Percentiles rank a stretch among this genome's conserved stretches.
These are phyloP conservation scores for Sporobolomyces phaffii DNA, from an alignment of 768 basidiomycete species.

Conservation along the genomic window DNA sequence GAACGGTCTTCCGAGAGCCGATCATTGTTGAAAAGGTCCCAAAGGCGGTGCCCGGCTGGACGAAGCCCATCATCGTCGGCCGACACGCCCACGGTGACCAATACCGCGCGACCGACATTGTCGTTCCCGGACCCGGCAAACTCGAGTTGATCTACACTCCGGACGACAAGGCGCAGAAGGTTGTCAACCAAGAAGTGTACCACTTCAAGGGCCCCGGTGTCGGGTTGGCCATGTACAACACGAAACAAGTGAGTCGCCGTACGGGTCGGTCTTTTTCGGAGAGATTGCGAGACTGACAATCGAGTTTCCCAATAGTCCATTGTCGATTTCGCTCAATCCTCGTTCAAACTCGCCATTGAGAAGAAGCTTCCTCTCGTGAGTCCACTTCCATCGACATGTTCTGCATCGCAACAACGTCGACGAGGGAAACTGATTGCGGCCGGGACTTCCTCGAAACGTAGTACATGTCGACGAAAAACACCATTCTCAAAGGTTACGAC, in stretches of 20 bases:
- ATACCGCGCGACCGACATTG: conserved; percentile 89
- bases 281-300: too few relatives aligned
- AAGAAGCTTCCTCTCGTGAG: conserved; percentile 51
- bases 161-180: conserved; percentile 53
- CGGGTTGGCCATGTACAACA: conserved; percentile 89
- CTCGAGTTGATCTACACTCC: conserved; percentile 88
- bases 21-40: conserved; percentile 88
- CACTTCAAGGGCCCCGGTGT: conserved; percentile 90
- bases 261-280: too few relatives aligned
- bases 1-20: conserved; percentile 97
- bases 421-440: too few relatives aligned
- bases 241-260: conserved; percentile 63
- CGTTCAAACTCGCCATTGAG: conserved; percentile 86
- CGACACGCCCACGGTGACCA: conserved; percentile 95
- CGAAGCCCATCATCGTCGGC: conserved; percentile 91
- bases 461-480: conserved; percentile 99
- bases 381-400: neutral
- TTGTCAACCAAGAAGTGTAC: conserved; percentile 63
- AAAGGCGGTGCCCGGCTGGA: conserved; percentile 87
- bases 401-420: too few relatives aligned
- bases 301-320: too few relatives aligned
- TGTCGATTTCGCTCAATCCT: conserved; percentile 88
- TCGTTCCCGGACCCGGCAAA: conserved; percentile 87
- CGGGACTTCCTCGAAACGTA: conserved; percentile 45
- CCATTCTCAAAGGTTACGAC: conserved; percentile 94